phyloP scores from a whole-genome alignment of 2,329 filamentous ascomycete species.

The Colletotrichum paranaense region DNA sequence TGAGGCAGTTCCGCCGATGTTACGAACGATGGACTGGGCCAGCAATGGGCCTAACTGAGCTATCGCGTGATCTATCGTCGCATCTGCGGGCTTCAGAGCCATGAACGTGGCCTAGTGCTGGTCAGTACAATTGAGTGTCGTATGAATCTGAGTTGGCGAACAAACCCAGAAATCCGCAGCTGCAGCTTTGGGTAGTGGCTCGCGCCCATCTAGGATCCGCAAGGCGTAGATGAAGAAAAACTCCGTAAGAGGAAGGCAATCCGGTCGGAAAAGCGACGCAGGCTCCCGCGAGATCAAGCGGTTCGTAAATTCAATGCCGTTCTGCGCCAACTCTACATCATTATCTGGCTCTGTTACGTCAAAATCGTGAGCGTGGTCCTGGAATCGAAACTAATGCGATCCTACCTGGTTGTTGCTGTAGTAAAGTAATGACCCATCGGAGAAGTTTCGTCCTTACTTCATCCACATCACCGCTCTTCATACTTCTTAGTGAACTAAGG shows the following conservation, averaged over 20 bases:
- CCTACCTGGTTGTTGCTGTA: slow-evolving; percentile 71
- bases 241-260: slow-evolving; percentile 67
- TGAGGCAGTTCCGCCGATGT: slow-evolving; percentile 75
- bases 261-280: slow-evolving; percentile 68
- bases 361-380: slow-evolving; percentile 28
- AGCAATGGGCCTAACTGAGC: slow-evolving; percentile 70
- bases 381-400: background rate
- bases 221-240: slow-evolving; percentile 79
- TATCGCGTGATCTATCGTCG: slow-evolving; percentile 61
- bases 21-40: slow-evolving; percentile 69
- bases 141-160: slow-evolving; percentile 3
- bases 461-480: slow-evolving; percentile 55
- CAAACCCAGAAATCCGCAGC: slow-evolving; percentile 81
- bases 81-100: slow-evolving; percentile 55
- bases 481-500: slow-evolving; percentile 67
- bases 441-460: slow-evolving; percentile 64
- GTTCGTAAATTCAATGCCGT: slow-evolving; percentile 78
- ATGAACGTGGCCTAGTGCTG: slow-evolving; percentile 64
- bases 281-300: slow-evolving; percentile 72
- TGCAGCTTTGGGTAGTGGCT: slow-evolving; percentile 80
- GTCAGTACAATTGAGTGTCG: background rate
- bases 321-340: slow-evolving; percentile 79
- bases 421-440: slow-evolving; percentile 70
- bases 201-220: slow-evolving; percentile 75
- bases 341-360: slow-evolving; percentile 61